These are phyloP conservation scores for Globisporangium mamillatum DNA, from an alignment of 352 stramenopile genomes.

Conservation along the genomic window DNA sequence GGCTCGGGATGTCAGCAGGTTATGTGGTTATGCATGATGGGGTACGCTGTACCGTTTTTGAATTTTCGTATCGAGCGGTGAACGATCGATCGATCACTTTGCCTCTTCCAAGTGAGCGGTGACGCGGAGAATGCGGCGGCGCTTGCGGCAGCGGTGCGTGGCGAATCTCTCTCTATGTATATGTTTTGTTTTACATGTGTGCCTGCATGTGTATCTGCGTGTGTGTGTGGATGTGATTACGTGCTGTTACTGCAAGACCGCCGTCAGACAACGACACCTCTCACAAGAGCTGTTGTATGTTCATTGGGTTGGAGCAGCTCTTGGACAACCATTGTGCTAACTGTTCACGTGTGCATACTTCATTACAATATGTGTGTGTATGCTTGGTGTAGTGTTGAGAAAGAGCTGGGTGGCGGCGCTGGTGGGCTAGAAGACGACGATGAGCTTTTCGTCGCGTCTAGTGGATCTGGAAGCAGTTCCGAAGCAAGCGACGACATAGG, in stretches of 20 bases:
- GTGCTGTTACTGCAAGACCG: background rate
- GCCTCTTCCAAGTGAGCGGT: background rate
- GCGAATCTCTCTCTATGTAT: background rate
- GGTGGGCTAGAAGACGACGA: background rate
- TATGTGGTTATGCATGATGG: background rate
- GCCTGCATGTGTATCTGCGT: no score
- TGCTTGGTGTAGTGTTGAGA: background rate
- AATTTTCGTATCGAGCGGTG: conserved; percentile 12
- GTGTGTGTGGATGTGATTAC: background rate
- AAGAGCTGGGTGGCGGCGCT: background rate
- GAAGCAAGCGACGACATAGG: background rate
- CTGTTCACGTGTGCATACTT: background rate
- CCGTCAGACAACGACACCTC: background rate
- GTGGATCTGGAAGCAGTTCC: conserved; percentile 2
- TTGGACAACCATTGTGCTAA: background rate
- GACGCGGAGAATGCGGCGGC: conserved; percentile 3
- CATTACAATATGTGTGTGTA: no score
- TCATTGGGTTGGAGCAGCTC: background rate
- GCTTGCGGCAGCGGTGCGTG: conserved; percentile 10
- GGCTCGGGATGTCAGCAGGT: no score
- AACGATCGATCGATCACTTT: background rate
- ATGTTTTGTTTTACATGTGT: background rate
- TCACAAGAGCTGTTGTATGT: background rate
- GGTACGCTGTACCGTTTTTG: conserved; percentile 7
- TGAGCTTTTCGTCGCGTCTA: conserved; percentile 12